phyloP scores from a whole-genome alignment of 2,329 filamentous ascomycete genomes.

The Penicillium sp. region DNA sequence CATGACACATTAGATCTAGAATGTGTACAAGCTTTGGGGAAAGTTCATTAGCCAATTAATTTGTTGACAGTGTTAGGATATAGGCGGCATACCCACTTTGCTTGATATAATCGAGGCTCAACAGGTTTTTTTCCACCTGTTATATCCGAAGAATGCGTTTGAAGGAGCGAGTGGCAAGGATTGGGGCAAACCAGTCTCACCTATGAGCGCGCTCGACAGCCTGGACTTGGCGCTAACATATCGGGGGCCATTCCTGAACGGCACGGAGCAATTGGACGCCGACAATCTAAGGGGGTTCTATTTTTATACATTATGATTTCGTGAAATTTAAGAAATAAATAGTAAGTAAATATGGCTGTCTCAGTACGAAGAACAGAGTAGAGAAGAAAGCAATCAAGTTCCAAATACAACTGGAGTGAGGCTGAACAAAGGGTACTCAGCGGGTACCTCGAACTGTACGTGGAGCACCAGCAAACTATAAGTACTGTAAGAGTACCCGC shows the following conservation, averaged over 20 bases:
- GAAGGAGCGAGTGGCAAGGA: neutral
- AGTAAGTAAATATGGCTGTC: neutral
- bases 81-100: neutral
- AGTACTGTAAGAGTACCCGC: conserved; percentile 4
- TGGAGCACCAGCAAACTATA: neutral
- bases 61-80: too few relatives aligned
- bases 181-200: neutral
- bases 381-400: neutral
- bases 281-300: conserved; percentile 11
- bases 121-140: neutral
- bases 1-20: neutral
- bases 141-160: neutral
- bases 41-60: neutral
- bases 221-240: neutral
- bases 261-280: conserved; percentile 1
- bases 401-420: neutral
- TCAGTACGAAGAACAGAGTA: neutral
- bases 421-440: neutral
- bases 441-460: neutral
- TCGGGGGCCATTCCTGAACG: neutral
- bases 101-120: conserved; percentile 5
- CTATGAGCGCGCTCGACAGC: neutral
- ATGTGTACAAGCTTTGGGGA: neutral
- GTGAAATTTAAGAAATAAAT: neutral
- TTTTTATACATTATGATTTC: conserved; percentile 9